phyloP scores from a whole-genome alignment of 192 early-diverging fungal species.

The Entomortierella beljakovae region DNA sequence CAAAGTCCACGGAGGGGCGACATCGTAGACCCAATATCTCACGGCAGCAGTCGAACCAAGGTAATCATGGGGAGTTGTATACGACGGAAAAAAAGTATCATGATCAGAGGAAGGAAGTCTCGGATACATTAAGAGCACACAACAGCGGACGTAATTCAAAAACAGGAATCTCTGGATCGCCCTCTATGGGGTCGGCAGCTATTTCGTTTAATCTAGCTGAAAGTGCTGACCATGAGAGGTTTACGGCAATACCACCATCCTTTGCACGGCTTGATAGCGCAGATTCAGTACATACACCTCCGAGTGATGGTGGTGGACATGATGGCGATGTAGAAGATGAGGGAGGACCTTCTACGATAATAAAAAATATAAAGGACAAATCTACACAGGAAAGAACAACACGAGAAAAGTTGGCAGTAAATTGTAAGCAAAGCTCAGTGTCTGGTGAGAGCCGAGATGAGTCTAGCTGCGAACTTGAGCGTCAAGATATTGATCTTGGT shows the following conservation, averaged over 20 bases:
- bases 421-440: neutral
- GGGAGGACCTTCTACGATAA: constrained; percentile 13
- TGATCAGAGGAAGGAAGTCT: too few relatives aligned
- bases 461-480: constrained; percentile 16
- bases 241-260: neutral
- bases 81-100: neutral
- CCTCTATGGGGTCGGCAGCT: neutral
- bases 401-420: constrained; percentile 76
- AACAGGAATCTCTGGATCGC: neutral
- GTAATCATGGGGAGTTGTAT: neutral
- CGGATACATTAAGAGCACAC: neutral
- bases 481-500: neutral
- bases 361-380: constrained; percentile 14
- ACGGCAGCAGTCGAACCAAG: neutral
- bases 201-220: neutral
- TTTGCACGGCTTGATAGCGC: constrained; percentile 17
- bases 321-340: constrained; percentile 48
- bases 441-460: constrained; percentile 7
- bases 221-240: neutral
- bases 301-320: constrained; percentile 24
- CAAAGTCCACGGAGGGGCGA: constrained; percentile 1
- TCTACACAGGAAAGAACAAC: constrained; percentile 66
- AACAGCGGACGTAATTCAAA: neutral
- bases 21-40: constrained; percentile 1
- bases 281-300: constrained; percentile 10